Evolutionary conservation across 371 early-diverging fungal genomes (phyloP).

Genomic region (Ordospora pajunii): DNA sequence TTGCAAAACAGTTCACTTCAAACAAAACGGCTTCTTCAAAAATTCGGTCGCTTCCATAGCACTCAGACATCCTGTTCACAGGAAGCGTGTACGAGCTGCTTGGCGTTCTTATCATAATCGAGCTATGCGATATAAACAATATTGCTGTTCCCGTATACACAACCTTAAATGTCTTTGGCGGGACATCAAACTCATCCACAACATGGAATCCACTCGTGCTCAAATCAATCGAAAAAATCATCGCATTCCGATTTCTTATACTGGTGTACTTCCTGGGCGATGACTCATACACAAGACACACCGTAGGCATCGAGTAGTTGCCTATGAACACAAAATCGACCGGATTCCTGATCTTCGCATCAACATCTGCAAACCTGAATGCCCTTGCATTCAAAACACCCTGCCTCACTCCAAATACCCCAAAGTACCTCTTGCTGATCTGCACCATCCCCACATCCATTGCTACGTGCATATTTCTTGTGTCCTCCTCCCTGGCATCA

Average conservation of each 20-base stretch:
- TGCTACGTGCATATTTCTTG: neutral
- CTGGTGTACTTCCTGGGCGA: constrained; percentile 3
- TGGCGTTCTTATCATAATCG: neutral
- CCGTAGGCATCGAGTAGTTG: constrained; percentile 15
- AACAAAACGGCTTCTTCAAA: neutral
- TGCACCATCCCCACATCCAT: constrained; percentile 7
- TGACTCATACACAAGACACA: constrained; percentile 16
- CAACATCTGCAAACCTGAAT: constrained; percentile 15
- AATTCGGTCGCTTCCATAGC: neutral
- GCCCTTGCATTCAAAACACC: constrained; percentile 2
- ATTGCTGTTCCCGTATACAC: neutral
- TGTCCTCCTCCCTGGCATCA: constrained; percentile 2
- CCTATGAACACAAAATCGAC: constrained; percentile 4
- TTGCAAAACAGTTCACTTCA: neutral
- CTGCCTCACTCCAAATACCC: neutral
- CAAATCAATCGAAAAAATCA: constrained; percentile 11
- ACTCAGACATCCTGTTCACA: constrained; percentile 21
- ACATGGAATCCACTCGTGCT: constrained; percentile 3
- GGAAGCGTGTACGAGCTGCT: neutral
- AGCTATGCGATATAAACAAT: constrained; percentile 13
- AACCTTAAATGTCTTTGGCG: constrained; percentile 8
- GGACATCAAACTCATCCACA: constrained; percentile 6
- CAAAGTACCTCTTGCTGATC: constrained; percentile 11
- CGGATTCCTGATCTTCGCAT: constrained; percentile 14
- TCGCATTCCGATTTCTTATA: neutral